Evolutionary conservation across 805 yeast species (phyloP), one percentile per base, ranked within the genome.

Genomic region (Wickerhamiella kazuoi): DNA sequence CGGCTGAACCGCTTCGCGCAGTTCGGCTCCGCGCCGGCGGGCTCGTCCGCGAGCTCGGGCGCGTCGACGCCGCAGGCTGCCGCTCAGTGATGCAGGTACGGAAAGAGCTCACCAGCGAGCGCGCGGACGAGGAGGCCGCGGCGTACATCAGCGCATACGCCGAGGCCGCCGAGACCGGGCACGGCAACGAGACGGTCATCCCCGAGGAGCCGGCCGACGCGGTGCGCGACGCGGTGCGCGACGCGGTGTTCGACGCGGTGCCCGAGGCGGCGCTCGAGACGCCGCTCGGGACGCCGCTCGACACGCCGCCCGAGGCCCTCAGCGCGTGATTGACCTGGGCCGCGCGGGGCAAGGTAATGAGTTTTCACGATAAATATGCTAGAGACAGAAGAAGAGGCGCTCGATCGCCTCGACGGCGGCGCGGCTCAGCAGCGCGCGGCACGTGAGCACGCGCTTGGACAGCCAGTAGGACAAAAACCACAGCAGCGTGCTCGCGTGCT

Each of bases 51-150:
- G n/a, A n/a, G n/a, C n/a, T n/a, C n/a, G n/a, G n/a, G n/a, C n/a
- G 97, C 7, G 94, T 87, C 11, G 97, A 87, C 64, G 98, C 98
- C 0, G 96, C 87, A n/a, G 87, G 87, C 60, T 96, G 82, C 3
- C 97, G 87, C 59, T 76, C 82, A 40, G 97, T 87, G 2, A 65
- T 86, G 51, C 95, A 94, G 0, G 93, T 86, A n/a, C 68, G 94
- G 53, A 78, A 78, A 50, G 94, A 81, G 6, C 65, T 86, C 44
- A 70, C 72, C 4, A 40, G 26, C 9, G 48, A 39, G 18, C 44
- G 38, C 19, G 9, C 26, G 9, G 26, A 23, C 26, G 26, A 23
- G 9, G 26, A 23, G 26, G 26, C 26, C 9, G 9, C 11, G 26
- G 26, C 26, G 26, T 23, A 23, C 11, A 23, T 23, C 26, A 11